These are phyloP conservation scores for Closterium sp. DNA, from an alignment of 139 green algal genomes.

Conservation along the genomic window DNA sequence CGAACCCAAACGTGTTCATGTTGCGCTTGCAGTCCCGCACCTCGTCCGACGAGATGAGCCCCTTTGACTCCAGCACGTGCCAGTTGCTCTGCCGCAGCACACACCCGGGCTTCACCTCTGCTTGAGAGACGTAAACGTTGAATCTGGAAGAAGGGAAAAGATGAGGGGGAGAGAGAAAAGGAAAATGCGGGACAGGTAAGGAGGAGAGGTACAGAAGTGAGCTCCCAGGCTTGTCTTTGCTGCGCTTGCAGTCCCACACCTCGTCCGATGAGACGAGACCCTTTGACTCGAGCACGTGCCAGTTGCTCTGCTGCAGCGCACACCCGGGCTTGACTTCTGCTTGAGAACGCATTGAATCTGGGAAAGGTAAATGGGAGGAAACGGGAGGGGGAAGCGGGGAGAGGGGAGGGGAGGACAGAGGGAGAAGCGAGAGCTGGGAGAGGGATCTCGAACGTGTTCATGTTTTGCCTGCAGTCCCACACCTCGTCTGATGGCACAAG, in stretches of 20 bases:
- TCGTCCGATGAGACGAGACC: constrained; percentile 73
- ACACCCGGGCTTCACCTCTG: constrained; percentile 96
- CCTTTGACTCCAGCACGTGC: constrained; percentile 81
- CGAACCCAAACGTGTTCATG: constrained; percentile 99
- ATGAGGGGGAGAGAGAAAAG: neutral
- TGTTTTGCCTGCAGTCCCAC: constrained; percentile 86
- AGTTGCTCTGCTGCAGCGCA: constrained; percentile 87
- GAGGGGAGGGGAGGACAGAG: neutral
- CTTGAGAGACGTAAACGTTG: constrained; percentile 94
- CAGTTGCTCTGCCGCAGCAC: constrained; percentile 91
- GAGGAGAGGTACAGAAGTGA: too few species aligned
- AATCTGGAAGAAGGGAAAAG: constrained; percentile 56
- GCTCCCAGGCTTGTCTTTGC: constrained; percentile 99
- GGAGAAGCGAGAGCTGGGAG: neutral
- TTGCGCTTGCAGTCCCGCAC: constrained; percentile 85
- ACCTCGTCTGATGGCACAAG: constrained; percentile 75
- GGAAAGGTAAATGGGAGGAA: neutral
- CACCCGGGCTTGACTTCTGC: constrained; percentile 96
- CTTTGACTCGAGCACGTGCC: constrained; percentile 84
- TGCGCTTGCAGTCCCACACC: constrained; percentile 97
- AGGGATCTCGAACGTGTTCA: constrained; percentile 97
- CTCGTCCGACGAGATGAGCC: constrained; percentile 73
- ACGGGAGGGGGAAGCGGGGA: neutral
- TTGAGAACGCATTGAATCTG: constrained; percentile 96
- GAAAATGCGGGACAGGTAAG: neutral